Percentiles rank a stretch among this genome's conserved stretches.
These are phyloP conservation scores for Sphaerulina musiva DNA, from an alignment of 2,329 filamentous ascomycete species.

Conservation along the genomic window DNA sequence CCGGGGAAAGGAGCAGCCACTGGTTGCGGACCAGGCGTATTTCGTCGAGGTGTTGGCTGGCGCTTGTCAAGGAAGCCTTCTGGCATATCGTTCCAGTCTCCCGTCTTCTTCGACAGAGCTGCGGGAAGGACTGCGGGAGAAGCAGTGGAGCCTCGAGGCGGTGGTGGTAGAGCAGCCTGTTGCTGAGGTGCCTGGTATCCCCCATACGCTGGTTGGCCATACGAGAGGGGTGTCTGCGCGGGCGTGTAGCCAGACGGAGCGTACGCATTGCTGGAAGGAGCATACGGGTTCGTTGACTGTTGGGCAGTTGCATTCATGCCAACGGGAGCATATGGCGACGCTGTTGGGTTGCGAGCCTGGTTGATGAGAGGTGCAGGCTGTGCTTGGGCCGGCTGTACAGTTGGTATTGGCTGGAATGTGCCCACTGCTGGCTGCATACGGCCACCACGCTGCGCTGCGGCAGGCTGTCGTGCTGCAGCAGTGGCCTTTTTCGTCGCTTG, in stretches of 20 bases:
- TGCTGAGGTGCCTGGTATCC: conserved; percentile 41
- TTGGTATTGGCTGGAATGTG: conserved; percentile 38
- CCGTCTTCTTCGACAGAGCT: conserved; percentile 62
- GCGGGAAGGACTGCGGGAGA: conserved; percentile 60
- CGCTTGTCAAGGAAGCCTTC: conserved; percentile 66
- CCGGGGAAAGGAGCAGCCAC: conserved; percentile 71
- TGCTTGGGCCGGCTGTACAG: conserved; percentile 13
- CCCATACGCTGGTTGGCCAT: conserved; percentile 37
- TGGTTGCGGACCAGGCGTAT: conserved; percentile 62
- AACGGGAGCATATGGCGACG: conserved; percentile 38
- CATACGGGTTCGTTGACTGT: conserved; percentile 44
- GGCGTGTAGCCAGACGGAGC: conserved; percentile 37
- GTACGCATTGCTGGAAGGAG: conserved; percentile 29
- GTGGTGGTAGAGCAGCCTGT: conserved; percentile 48
- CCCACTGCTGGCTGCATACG: conserved; percentile 18
- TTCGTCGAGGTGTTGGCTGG: conserved; percentile 55
- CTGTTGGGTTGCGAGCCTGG: conserved; percentile 28
- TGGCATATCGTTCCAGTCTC: conserved; percentile 93
- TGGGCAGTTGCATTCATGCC: conserved; percentile 12
- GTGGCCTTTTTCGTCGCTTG: conserved; percentile 61
- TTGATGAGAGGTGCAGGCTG: conserved; percentile 32
- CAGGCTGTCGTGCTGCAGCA: conserved; percentile 31
- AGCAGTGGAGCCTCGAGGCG: conserved; percentile 60
- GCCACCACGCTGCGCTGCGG: conserved; percentile 28
- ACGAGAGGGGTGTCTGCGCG: conserved; percentile 39